Percentiles rank a stretch among this genome's conserved stretches.
Evolutionary conservation across 2,329 filamentous ascomycete genomes (phyloP).

Genomic region (Ophiocordyceps camponoti-leonardi): DNA sequence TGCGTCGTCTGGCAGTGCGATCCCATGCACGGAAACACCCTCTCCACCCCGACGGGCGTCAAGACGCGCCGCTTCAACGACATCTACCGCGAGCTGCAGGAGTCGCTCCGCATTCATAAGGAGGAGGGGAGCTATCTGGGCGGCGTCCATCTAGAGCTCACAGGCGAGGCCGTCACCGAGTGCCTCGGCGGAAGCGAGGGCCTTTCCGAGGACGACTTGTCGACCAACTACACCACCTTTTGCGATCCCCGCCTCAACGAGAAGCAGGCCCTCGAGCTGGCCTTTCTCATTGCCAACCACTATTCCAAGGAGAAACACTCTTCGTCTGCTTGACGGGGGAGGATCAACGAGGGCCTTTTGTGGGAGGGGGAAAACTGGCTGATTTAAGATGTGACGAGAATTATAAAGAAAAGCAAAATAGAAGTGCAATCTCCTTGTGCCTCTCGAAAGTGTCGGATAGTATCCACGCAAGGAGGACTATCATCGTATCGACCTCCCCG

Average conservation of each 20-base stretch:
- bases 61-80: constrained; percentile 87
- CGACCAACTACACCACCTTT: constrained; percentile 85
- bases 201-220: constrained; percentile 73
- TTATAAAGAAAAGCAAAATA: not conserved
- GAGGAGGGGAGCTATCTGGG: constrained; percentile 74
- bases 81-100: constrained; percentile 73
- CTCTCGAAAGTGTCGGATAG: not conserved
- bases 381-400: not conserved
- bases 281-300: constrained; percentile 81
- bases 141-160: constrained; percentile 88
- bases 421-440: not conserved
- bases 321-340: not conserved
- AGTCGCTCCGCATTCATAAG: constrained; percentile 72
- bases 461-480: not conserved
- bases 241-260: constrained; percentile 93
- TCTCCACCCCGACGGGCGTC: constrained; percentile 54
- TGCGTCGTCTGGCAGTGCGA: constrained; percentile 93
- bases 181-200: constrained; percentile 83
- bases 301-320: constrained; percentile 27
- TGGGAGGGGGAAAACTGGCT: not conserved
- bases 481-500: not conserved
- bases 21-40: constrained; percentile 85
- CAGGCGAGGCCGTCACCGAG: constrained; percentile 90
- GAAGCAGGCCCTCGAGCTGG: constrained; percentile 90
- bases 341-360: not conserved